Conservation (phyloP, 345 rosid genomes). For the Rhodamnia rubescens region DNA sequence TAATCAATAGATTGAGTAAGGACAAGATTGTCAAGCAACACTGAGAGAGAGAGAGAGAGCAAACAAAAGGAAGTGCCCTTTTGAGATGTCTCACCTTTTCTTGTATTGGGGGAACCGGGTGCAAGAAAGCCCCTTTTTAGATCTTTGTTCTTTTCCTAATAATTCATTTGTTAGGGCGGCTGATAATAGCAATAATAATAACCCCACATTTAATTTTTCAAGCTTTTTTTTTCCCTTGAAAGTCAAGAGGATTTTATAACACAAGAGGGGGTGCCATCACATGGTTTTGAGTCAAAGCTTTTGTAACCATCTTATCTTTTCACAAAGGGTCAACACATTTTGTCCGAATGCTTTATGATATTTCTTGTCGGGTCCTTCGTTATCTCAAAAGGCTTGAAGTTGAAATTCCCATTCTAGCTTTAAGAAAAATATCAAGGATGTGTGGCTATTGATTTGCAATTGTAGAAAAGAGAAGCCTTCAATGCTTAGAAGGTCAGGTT, state of each 20-base stretch:
- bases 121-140: neutral
- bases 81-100: neutral
- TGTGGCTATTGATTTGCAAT: neutral
- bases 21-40: neutral
- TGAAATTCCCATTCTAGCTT: neutral
- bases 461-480: neutral
- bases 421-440: neutral
- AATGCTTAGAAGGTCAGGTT: neutral
- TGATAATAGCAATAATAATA: neutral
- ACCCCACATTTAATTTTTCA: neutral
- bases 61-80: slow-evolving; percentile 6
- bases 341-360: neutral
- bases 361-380: neutral
- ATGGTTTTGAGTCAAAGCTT: neutral
- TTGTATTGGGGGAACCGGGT: slow-evolving; percentile 9
- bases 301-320: neutral
- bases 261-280: neutral
- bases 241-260: neutral
- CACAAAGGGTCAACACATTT: neutral
- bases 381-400: neutral
- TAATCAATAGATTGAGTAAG: neutral
- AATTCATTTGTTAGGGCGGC: slow-evolving; percentile 29
- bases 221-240: neutral
- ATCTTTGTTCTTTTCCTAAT: neutral
- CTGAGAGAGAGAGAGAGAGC: neutral